These are phyloP conservation scores for Ogataea pini DNA, from an alignment of 805 yeast species.

Conservation along the genomic window DNA sequence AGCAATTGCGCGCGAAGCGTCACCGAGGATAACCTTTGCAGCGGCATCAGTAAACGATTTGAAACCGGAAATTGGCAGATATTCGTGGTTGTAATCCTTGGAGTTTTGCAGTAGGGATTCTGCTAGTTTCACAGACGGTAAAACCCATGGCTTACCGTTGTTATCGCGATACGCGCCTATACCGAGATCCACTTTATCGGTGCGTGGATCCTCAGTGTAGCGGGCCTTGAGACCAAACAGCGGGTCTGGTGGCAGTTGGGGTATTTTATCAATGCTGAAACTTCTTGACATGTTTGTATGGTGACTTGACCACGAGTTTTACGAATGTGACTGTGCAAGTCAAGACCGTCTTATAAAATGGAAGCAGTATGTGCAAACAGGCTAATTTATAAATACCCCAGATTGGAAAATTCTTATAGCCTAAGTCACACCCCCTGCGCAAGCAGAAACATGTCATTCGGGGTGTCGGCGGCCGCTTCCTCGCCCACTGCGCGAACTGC, in stretches of 20 bases:
- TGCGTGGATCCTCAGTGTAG: conserved; percentile 55
- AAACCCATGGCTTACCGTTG: conserved; percentile 84
- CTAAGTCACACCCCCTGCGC: conserved; percentile 5
- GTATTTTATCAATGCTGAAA: conserved; percentile 41
- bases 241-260: conserved; percentile 80
- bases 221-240: conserved; percentile 79
- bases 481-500: not conserved
- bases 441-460: conserved; percentile 1
- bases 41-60: conserved; percentile 68
- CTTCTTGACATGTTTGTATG: conserved; percentile 17
- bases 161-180: conserved; percentile 96
- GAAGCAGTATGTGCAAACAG: not conserved
- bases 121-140: conserved; percentile 76
- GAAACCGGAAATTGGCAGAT: conserved; percentile 79
- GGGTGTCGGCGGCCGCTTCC: not conserved
- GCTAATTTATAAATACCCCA: not conserved
- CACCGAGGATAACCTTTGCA: conserved; percentile 71
- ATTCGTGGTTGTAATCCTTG: conserved; percentile 78
- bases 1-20: conserved; percentile 51
- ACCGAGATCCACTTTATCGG: conserved; percentile 78
- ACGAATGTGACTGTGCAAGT: not conserved
- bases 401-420: not conserved
- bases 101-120: conserved; percentile 62
- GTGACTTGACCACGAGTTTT: no score
- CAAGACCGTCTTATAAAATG: not conserved